phyloP scores from a whole-genome alignment of 345 rosid genomes.

The Capsella bursapastoris region DNA sequence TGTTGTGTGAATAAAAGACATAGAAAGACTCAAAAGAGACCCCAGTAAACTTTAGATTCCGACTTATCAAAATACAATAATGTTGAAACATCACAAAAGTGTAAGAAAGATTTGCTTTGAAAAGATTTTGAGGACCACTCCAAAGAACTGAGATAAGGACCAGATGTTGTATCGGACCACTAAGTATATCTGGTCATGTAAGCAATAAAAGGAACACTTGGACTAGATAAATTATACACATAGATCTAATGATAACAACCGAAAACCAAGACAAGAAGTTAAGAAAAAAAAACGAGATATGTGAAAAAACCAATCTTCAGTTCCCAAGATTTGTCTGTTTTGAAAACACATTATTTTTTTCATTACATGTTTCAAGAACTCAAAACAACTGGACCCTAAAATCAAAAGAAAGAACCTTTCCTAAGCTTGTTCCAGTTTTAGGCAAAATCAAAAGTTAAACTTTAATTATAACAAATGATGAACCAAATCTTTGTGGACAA shows the following conservation, averaged over 20 bases:
- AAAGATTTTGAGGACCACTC: conserved; percentile 45
- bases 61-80: conserved; percentile 38
- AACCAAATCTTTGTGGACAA: not conserved
- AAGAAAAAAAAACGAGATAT: conserved; percentile 9
- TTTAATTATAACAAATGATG: not conserved
- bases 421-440: conserved; percentile 7
- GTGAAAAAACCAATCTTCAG: conserved; percentile 38
- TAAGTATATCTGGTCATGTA: conserved; percentile 47
- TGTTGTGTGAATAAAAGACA: conserved; percentile 24
- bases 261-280: conserved; percentile 37
- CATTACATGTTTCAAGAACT: conserved; percentile 40
- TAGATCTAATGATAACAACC: conserved; percentile 43
- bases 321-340: conserved; percentile 44
- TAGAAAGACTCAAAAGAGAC: conserved; percentile 27
- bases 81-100: conserved; percentile 42
- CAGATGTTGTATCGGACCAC: conserved; percentile 41
- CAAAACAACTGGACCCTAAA: conserved; percentile 32
- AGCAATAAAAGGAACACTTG: conserved; percentile 45
- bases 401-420: not conserved
- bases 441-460: not conserved
- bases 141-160: conserved; percentile 26
- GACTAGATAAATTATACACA: conserved; percentile 27
- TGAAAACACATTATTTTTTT: conserved; percentile 12
- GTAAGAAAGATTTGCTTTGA: conserved; percentile 37
- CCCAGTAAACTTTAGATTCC: conserved; percentile 36